Conservation (phyloP, 2,329 filamentous ascomycete species). For the Talaromyces sp. region DNA sequence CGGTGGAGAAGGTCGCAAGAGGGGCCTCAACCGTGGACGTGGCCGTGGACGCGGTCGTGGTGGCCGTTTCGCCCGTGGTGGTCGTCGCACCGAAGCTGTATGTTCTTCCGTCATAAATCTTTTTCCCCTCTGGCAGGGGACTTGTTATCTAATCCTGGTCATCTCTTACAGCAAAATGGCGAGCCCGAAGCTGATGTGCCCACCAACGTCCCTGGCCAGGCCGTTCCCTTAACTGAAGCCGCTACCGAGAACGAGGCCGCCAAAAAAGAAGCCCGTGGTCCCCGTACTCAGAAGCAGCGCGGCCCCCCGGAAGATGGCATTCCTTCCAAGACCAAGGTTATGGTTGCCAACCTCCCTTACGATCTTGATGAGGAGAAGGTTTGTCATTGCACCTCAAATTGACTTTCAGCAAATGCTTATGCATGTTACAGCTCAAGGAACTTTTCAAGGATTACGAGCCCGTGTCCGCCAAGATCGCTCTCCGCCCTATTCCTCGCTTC, state of each 20-base stretch:
- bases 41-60: conserved; percentile 60
- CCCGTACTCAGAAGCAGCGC: conserved; percentile 69
- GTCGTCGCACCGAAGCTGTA: conserved; percentile 64
- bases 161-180: conserved; percentile 22
- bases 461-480: conserved; percentile 93
- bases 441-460: conserved; percentile 92
- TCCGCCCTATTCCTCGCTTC: conserved; percentile 96
- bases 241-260: conserved; percentile 43
- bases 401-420: conserved; percentile 22
- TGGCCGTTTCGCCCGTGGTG: conserved; percentile 64
- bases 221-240: conserved; percentile 59
- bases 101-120: conserved; percentile 28
- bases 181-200: conserved; percentile 44
- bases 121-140: no score
- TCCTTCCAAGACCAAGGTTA: conserved; percentile 99
- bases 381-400: conserved; percentile 30
- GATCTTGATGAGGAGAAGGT: conserved; percentile 98
- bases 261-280: conserved; percentile 40
- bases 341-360: conserved; percentile 99
- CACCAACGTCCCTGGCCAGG: conserved; percentile 43
- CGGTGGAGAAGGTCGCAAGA: conserved; percentile 61
- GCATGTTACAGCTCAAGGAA: conserved; percentile 76
- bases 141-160: not conserved
- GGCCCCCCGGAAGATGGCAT: conserved; percentile 96
- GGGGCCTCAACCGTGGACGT: conserved; percentile 56